Conservation (phyloP, 2,329 filamentous ascomycete genomes). For the Cyphellophora europaea region DNA sequence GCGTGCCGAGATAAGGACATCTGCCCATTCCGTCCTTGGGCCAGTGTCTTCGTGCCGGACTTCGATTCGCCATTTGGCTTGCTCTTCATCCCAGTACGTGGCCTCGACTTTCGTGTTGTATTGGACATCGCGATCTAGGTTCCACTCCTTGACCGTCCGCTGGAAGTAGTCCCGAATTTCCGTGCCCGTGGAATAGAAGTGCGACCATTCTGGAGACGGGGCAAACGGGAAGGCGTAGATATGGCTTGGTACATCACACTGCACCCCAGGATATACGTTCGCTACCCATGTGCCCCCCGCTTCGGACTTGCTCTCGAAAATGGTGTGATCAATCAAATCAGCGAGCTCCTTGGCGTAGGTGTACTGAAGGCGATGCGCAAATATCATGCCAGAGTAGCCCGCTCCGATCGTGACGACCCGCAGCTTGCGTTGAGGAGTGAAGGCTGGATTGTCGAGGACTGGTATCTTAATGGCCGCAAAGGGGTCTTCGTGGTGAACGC, state of each 20-base stretch:
- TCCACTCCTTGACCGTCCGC: constrained; percentile 27
- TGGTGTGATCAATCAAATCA: constrained; percentile 25
- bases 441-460: constrained; percentile 3
- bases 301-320: constrained; percentile 31
- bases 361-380: constrained; percentile 31
- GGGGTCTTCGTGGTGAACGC: no score
- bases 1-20: constrained; percentile 27
- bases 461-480: no score
- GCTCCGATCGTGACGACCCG: constrained; percentile 18
- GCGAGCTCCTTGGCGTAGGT: constrained; percentile 20
- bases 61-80: constrained; percentile 26
- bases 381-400: constrained; percentile 24
- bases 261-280: constrained; percentile 29
- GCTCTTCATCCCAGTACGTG: constrained; percentile 28
- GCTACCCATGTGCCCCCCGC: constrained; percentile 33
- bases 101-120: constrained; percentile 26
- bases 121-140: constrained; percentile 28
- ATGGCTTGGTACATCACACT: constrained; percentile 59
- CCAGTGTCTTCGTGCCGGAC: constrained; percentile 22
- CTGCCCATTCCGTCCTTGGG: constrained; percentile 19
- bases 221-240: constrained; percentile 21
- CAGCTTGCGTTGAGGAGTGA: constrained; percentile 4
- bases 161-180: constrained; percentile 37
- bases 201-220: constrained; percentile 32
- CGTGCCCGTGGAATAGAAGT: constrained; percentile 28